Percentiles rank a stretch among this genome's conserved stretches.
These are phyloP conservation scores for Lyophyllum atratum DNA, from an alignment of 768 basidiomycete genomes.

Conservation along the genomic window DNA sequence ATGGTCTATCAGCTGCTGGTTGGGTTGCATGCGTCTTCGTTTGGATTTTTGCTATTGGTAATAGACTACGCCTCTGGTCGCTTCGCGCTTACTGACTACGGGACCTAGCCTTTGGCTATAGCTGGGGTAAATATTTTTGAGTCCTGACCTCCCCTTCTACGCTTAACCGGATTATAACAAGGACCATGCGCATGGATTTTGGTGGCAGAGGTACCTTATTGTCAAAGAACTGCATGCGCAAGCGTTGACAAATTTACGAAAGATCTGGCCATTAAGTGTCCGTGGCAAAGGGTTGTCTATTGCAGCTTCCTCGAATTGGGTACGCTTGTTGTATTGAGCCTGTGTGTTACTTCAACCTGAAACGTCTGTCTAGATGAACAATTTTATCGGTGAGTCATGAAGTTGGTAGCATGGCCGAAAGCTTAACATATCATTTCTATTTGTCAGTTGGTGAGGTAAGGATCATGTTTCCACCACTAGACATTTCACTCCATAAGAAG, in stretches of 20 bases:
- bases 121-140: conserved; percentile 55
- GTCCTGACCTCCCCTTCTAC: background rate
- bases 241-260: background rate
- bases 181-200: conserved; percentile 77
- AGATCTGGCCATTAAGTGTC: conserved; percentile 71
- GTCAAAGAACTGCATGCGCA: background rate
- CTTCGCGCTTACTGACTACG: background rate
- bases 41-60: conserved; percentile 74
- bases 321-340: conserved; percentile 23
- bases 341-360: background rate
- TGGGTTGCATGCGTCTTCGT: conserved; percentile 73
- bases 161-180: conserved; percentile 9
- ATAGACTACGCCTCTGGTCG: conserved; percentile 11
- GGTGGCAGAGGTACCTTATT: conserved; percentile 53
- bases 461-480: no score
- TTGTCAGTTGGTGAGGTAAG: conserved; percentile 51
- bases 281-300: conserved; percentile 78
- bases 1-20: conserved; percentile 51
- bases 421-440: background rate
- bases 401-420: background rate
- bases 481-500: background rate
- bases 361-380: conserved; percentile 58
- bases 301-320: conserved; percentile 77
- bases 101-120: conserved; percentile 62
- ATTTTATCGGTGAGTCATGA: conserved; percentile 56